phyloP scores from a whole-genome alignment of 495 filamentous ascomycete genomes.

The Penicillium simplicissimum region DNA sequence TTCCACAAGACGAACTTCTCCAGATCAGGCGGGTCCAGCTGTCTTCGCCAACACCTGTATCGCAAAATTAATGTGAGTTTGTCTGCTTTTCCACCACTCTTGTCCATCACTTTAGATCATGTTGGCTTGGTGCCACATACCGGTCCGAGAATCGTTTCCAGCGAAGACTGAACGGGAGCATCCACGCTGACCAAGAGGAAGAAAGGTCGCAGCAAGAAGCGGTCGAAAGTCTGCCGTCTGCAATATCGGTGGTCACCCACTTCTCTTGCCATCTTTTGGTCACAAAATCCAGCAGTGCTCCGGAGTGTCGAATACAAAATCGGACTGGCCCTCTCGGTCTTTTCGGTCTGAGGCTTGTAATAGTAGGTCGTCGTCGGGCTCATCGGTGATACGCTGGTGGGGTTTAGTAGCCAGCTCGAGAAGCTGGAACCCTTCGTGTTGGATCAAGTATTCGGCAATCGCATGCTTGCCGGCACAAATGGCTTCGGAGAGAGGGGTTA shows the following conservation, averaged over 20 bases:
- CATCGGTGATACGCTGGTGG: slow-evolving; percentile 23
- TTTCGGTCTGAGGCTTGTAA: slow-evolving; percentile 32
- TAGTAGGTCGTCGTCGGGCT: slow-evolving; percentile 33
- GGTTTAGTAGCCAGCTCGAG: slow-evolving; percentile 33
- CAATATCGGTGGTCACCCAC: slow-evolving; percentile 83
- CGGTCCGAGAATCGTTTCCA: slow-evolving; percentile 71
- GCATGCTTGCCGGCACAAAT: slow-evolving; percentile 89
- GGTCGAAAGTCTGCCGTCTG: slow-evolving; percentile 67
- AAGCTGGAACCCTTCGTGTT: slow-evolving; percentile 69
- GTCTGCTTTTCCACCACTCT: neutral
- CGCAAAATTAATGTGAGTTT: slow-evolving; percentile 3
- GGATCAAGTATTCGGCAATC: slow-evolving; percentile 77
- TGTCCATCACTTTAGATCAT: neutral
- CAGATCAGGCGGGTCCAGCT: slow-evolving; percentile 55
- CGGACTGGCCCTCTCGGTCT: slow-evolving; percentile 24
- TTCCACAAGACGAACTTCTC: slow-evolving; percentile 76
- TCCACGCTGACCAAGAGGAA: slow-evolving; percentile 92
- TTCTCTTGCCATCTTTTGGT: slow-evolving; percentile 79
- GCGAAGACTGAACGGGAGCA: slow-evolving; percentile 77
- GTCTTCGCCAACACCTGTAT: slow-evolving; percentile 44
- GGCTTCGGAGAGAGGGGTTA: slow-evolving; percentile 49
- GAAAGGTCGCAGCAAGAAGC: slow-evolving; percentile 76
- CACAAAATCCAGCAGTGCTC: slow-evolving; percentile 76
- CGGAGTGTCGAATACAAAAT: slow-evolving; percentile 54
- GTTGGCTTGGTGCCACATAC: slow-evolving; percentile 30